These are phyloP conservation scores for Candida albicans DNA, from an alignment of 1,139 yeast species.

Conservation along the genomic window DNA sequence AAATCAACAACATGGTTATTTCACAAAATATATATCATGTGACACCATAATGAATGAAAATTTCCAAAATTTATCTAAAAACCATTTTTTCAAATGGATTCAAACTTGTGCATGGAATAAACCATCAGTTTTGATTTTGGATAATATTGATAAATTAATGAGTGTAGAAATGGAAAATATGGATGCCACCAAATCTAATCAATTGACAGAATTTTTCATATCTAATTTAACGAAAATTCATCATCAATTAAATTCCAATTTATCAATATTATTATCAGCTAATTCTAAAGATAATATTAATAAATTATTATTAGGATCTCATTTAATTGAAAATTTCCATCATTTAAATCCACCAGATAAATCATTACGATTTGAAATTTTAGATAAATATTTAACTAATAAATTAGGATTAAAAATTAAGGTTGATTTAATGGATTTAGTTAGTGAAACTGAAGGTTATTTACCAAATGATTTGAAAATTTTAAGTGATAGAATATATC, in stretches of 20 bases:
- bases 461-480: conserved; percentile 79
- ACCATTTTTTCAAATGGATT: conserved; percentile 50
- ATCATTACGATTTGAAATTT: conserved; percentile 52
- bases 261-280: conserved; percentile 58
- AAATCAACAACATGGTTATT: conserved; percentile 36
- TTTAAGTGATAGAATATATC: conserved; percentile 72
- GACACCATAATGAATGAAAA: conserved; percentile 59
- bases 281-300: conserved; percentile 68
- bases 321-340: conserved; percentile 64
- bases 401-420: conserved; percentile 31
- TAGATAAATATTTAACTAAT: conserved; percentile 46
- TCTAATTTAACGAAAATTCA: conserved; percentile 42
- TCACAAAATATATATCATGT: conserved; percentile 47
- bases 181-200: conserved; percentile 60
- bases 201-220: conserved; percentile 50
- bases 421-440: conserved; percentile 70
- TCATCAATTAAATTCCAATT: conserved; percentile 42
- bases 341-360: conserved; percentile 72
- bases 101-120: conserved; percentile 74
- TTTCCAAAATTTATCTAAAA: conserved; percentile 35
- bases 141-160: conserved; percentile 76
- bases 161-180: conserved; percentile 73
- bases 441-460: conserved; percentile 85
- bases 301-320: conserved; percentile 60
- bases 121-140: conserved; percentile 74